Base-by-base conservation (phyloP, 108 stramenopile genomes). In the Cyclotella atomus region DNA sequence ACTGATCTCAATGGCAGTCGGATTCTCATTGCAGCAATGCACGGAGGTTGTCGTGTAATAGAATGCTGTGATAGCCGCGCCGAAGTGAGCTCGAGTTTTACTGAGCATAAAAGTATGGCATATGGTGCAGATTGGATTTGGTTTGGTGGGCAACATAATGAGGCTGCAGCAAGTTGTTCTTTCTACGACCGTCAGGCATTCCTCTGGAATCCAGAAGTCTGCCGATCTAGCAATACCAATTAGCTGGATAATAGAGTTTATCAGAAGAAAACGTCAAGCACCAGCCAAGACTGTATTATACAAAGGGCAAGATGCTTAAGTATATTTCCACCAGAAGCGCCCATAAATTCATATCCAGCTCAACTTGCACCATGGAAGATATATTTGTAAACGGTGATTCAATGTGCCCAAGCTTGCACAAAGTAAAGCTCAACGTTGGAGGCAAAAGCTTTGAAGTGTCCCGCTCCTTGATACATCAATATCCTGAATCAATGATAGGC, bases 81-180 rank as follows among this genome's bases (percentile, higher is more conserved):
- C 0, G 46, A 73, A 50, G 30, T 79, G 10, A 15, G 73, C 28
- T 76, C 74, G 25, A 56, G 82, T 54, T 95, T 95, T 68, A 84
- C 82, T 14, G 71, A 79, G 21, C 94, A 95, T 66, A 62, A 92
- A 25, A 90, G 89, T 67, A 93, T 95, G 94, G 90, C 91, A 17
- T 95, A 95, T 77, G 94, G 94, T 9, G 89, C 90, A 5, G 91
- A 91, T 81, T 95, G 94, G 94, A 59, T 95, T 36, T 62, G 62
- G 7, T 69, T 83, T 25, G 7, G 21, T 47, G 73, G 38, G 16
- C 25, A 14, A 59, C 12, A 19, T 23, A 10, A 23, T 20, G 88
- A 89, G 41, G 86, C 76, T 70, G 91, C 88, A 23, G 93, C 85
- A 20, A 93, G 88, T 61, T 95, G 94, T 52, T 89, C 88, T 6